These are phyloP conservation scores for Salix viminalis DNA, from an alignment of 345 rosid genomes.

Conservation along the genomic window DNA sequence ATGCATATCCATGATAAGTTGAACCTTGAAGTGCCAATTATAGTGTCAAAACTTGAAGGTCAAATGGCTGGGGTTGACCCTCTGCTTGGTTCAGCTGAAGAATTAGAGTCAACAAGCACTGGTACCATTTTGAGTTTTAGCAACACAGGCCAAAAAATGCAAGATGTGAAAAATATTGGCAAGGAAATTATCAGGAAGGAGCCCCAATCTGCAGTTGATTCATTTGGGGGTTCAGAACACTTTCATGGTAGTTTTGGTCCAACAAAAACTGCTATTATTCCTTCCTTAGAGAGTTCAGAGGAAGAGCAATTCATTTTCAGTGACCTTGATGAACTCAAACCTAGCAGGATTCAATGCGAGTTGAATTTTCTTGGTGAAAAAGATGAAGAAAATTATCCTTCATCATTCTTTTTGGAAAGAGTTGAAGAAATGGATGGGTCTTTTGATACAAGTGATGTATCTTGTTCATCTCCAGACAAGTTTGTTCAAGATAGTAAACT, in stretches of 20 bases:
- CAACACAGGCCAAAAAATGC: conserved; percentile 23
- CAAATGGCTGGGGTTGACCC: conserved; percentile 26
- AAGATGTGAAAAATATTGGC: conserved; percentile 17
- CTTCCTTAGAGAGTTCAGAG: conserved; percentile 42
- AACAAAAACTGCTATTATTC: conserved; percentile 24
- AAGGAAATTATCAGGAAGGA: background rate
- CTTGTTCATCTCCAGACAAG: conserved; percentile 20
- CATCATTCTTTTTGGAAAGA: conserved; percentile 19
- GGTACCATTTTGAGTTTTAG: conserved; percentile 22
- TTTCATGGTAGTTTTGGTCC: conserved; percentile 21
- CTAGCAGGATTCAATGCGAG: conserved; percentile 15
- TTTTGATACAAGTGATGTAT: conserved; percentile 17
- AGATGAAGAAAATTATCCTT: conserved; percentile 22
- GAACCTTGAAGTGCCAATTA: conserved; percentile 14
- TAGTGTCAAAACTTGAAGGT: conserved; percentile 18
- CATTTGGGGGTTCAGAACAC: conserved; percentile 22
- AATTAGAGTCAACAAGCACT: conserved; percentile 20
- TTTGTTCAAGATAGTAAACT: conserved; percentile 19
- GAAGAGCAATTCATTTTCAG: conserved; percentile 73
- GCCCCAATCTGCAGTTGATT: conserved; percentile 17
- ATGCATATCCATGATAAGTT: conserved; percentile 8
- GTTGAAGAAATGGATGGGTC: conserved; percentile 11
- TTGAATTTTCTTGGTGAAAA: conserved; percentile 22
- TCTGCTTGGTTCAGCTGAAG: conserved; percentile 25
- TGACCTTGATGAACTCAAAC: conserved; percentile 50